Base-by-base conservation (phyloP, 2,329 filamentous ascomycete genomes). In the Cercospora sp. region DNA sequence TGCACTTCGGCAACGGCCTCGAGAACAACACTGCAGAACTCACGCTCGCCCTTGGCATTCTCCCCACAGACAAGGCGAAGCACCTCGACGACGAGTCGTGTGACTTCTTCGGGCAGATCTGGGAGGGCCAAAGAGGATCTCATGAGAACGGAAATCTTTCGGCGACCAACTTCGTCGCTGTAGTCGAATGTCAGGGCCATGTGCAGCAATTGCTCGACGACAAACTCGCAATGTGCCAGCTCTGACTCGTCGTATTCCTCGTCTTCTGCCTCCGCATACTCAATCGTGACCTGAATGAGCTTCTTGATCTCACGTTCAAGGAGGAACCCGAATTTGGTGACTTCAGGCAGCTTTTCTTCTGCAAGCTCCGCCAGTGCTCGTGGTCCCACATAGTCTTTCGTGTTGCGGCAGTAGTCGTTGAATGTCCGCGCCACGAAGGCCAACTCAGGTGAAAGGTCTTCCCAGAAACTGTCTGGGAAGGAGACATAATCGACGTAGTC, bases 1-100 rank as follows among this genome's bases (percentile, higher is more conserved):
- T 98, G 94, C 12, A 99, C 94, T 80, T 99, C 95, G 3, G 94
- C 93, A 67, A 99, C 92, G 28, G 94, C 93, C 81, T 99, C 95
- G 23, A 97, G 87, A 18, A 98, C 91, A 40, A 95, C 85, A 71
- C 89, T 91, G 79, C 90, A 93, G 77, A 95, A 95, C 75, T 95
- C 92, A 53, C 90, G 87, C 80, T 95, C 92, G 26, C 91, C 91
- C 16, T 89, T 88, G 7, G 85, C 82, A 74, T 91, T 89, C 3
- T 86, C 87, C 0, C 93, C 91, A 78, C 93, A 97, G 48, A 97
- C 92, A 63, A 90, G 89, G 64, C 93, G 88, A 9, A 98, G 84
- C 0, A 91, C 90, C 74, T 96, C 90, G 23, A 97, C 87, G 0
- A 90, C 89, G 62, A 99, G 89, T 77, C 94, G 94, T 1, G 95